Evolutionary conservation across 495 filamentous ascomycete genomes (phyloP).

Genomic region (Poronia punctata): DNA sequence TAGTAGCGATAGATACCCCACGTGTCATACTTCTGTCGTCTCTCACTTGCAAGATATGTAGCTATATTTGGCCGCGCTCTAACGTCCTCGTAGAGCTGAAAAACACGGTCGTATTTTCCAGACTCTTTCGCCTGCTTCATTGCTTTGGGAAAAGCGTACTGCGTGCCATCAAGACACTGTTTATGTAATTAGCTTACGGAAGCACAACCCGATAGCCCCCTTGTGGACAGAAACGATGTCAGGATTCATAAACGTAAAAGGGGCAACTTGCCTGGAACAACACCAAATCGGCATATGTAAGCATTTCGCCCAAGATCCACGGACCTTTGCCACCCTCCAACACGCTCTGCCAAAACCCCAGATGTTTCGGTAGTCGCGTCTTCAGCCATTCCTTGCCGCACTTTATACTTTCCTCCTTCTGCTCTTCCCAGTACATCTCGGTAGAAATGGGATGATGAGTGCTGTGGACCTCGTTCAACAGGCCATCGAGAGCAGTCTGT

Average conservation of each 20-base stretch:
- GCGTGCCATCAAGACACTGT: slow-evolving; percentile 42
- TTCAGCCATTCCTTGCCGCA: slow-evolving; percentile 39
- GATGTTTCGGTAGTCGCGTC: slow-evolving; percentile 45
- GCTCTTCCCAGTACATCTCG: slow-evolving; percentile 46
- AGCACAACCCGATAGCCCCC: too few species aligned
- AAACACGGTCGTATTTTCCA: slow-evolving; percentile 44
- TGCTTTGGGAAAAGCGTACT: slow-evolving; percentile 58
- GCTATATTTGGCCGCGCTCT: slow-evolving; percentile 47
- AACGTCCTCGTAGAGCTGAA: slow-evolving; percentile 49
- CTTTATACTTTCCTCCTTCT: slow-evolving; percentile 42
- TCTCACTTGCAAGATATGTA: slow-evolving; percentile 52
- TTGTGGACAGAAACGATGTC: too few species aligned
- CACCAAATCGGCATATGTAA: slow-evolving; percentile 52
- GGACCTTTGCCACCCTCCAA: slow-evolving; percentile 33
- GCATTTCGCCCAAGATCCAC: slow-evolving; percentile 38
- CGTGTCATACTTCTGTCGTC: slow-evolving; percentile 43
- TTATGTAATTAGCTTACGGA: not conserved
- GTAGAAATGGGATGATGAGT: slow-evolving; percentile 48
- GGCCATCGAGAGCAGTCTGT: slow-evolving; percentile 46
- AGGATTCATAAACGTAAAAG: slow-evolving; percentile 1
- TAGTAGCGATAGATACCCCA: slow-evolving; percentile 57
- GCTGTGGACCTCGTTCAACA: slow-evolving; percentile 49
- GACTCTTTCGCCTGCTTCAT: slow-evolving; percentile 36
- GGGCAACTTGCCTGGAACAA: slow-evolving; percentile 39
- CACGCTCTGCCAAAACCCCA: slow-evolving; percentile 46